These are phyloP conservation scores for Coleophoma cylindrospora DNA, from an alignment of 2,329 filamentous ascomycete species.

Conservation along the genomic window DNA sequence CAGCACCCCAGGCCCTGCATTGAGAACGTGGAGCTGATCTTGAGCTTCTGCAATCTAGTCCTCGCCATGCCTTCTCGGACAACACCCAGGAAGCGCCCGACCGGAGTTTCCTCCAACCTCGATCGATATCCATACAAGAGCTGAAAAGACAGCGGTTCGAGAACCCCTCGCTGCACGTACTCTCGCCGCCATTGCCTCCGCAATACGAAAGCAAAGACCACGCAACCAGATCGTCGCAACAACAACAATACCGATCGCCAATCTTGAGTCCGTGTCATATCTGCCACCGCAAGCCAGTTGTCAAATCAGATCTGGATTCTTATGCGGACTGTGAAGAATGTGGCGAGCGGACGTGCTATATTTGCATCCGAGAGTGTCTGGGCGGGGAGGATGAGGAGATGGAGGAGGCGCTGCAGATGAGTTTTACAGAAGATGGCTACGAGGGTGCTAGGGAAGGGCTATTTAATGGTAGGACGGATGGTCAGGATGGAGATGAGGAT, in stretches of 20 bases:
- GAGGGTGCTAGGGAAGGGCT: too few species aligned
- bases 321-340: constrained; percentile 62
- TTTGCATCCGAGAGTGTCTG: constrained; percentile 62
- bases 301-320: constrained; percentile 60
- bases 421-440: not conserved
- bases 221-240: not conserved
- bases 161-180: not conserved
- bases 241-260: not conserved
- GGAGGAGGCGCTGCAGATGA: constrained; percentile 1
- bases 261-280: constrained; percentile 56
- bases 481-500: constrained; percentile 3
- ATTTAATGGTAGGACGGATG: not conserved
- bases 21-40: not conserved
- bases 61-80: not conserved
- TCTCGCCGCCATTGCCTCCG: not conserved
- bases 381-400: constrained; percentile 34
- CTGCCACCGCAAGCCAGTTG: constrained; percentile 60
- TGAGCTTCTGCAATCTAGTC: not conserved
- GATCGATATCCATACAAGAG: not conserved
- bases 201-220: not conserved
- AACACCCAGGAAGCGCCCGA: not conserved
- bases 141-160: not conserved
- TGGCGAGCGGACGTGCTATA: constrained; percentile 56
- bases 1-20: not conserved
- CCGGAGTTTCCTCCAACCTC: not conserved